Evolutionary conservation across 23 red algal species (phyloP), one percentile per base, ranked within the genome.

Genomic region (Gracilaria caudata): DNA sequence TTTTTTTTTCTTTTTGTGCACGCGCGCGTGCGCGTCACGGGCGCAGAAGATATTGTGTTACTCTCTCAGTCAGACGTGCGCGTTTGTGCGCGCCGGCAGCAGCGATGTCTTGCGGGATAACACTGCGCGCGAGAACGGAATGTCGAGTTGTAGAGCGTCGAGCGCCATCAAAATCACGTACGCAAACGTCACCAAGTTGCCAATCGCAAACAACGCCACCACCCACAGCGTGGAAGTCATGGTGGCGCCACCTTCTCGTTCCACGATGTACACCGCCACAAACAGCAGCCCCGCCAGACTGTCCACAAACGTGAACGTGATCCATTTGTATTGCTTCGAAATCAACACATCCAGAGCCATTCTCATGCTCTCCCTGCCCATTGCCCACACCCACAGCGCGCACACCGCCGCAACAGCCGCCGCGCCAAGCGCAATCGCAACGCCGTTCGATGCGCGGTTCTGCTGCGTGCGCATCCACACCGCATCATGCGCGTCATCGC

Each of bases 241-340:
- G 37, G 1, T 36, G 5, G 65, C 6, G 7, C 65, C 65, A 41
- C 65, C 65, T 71, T 71, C 65, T 8, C 65, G 65, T 19, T 71
- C 65, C 0, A 71, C 37, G 19, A 71, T 71, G 34, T 41, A 71
- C 32, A 71, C 37, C 1, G 65, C 65, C 2, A 41, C 37, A 28
- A 71, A 71, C 13, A 71, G 26, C 4, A 71, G 65, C 3, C 65
- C 65, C 17, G 32, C 65, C 6, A 71, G 5, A 41, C 65, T 71
- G 65, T 71, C 65, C 2, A 41, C 7, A 41, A 39, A 71, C 19
- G 65, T 71, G 65, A 71, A 71, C 1, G 65, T 71, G 7, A 71
- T 71, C 65, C 65, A 71, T 28, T 71, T 71, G 65, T 71, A 39
- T 20, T 39, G 3, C 13, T 71, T 71, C 19, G 65, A 40, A n/a